phyloP scores from a whole-genome alignment of 352 stramenopile genomes.

The Phytopythium helicoides region DNA sequence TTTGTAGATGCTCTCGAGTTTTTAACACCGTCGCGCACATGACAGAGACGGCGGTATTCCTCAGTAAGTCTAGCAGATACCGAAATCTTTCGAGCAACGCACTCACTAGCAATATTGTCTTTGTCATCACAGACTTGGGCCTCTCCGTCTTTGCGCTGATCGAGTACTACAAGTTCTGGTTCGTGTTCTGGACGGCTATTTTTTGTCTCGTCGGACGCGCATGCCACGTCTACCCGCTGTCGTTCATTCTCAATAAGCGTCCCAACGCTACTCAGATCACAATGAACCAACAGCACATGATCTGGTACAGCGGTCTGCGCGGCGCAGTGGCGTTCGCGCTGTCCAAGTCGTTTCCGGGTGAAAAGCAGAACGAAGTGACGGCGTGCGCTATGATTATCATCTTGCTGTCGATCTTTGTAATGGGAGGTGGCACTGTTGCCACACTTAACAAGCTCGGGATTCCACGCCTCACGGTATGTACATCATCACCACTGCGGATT shows the following conservation, averaged over 20 bases:
- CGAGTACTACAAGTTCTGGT: constrained; percentile 73
- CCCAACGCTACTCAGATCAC: constrained; percentile 63
- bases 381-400: constrained; percentile 92
- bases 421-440: constrained; percentile 88
- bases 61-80: constrained; percentile 86
- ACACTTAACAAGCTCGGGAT: constrained; percentile 89
- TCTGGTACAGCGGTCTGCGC: constrained; percentile 93
- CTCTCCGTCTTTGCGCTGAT: constrained; percentile 87
- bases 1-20: constrained; percentile 68
- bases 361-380: constrained; percentile 85
- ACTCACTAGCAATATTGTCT: no score
- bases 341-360: constrained; percentile 87
- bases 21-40: constrained; percentile 92
- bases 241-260: constrained; percentile 61
- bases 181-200: constrained; percentile 85
- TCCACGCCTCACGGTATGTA: constrained; percentile 67
- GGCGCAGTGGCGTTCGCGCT: constrained; percentile 92
- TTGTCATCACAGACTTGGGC: constrained; percentile 85
- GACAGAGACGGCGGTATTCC: constrained; percentile 91
- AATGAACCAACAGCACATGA: constrained; percentile 92
- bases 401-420: constrained; percentile 89
- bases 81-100: no score
- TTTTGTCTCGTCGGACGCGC: constrained; percentile 85
- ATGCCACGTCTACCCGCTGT: constrained; percentile 88
- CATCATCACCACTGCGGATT: background rate